Evolutionary conservation across 163 green algal genomes (phyloP).

Genomic region (Trebouxia gelatinosa): DNA sequence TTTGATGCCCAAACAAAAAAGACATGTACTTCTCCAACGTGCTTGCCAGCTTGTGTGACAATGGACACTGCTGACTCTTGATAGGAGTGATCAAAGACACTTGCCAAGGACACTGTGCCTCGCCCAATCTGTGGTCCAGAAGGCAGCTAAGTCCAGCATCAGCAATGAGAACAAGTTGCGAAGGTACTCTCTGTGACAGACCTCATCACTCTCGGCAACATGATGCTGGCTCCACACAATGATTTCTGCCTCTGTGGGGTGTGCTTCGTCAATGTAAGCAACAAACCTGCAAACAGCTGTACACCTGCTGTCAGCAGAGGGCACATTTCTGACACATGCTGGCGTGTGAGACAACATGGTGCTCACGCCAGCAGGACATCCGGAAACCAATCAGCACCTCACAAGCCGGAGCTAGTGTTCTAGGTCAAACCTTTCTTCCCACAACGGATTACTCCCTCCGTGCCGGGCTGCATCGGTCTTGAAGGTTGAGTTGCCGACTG

Average conservation of each 20-base stretch:
- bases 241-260: conserved; percentile 14
- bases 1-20: conserved; percentile 16
- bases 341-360: too few species aligned
- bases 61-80: conserved; percentile 10
- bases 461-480: conserved; percentile 15
- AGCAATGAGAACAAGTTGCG: not conserved
- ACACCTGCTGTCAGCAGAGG: too few species aligned
- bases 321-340: too few species aligned
- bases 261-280: conserved; percentile 12
- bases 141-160: too few species aligned
- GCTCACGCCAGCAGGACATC: too few species aligned
- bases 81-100: not conserved
- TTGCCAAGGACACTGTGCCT: conserved; percentile 3
- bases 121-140: conserved; percentile 7
- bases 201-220: not conserved
- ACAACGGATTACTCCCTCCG: not conserved
- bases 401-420: too few species aligned
- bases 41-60: conserved; percentile 12
- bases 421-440: conserved; percentile 17
- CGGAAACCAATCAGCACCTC: too few species aligned
- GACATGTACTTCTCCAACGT: conserved; percentile 1
- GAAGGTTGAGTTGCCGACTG: not conserved
- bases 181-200: not conserved
- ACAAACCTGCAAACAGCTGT: not conserved
- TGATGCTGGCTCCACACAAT: conserved; percentile 19